Percentiles rank a stretch among this genome's conserved stretches.
Conservation (phyloP, 192 early-diverging fungal species). For the Martensiomyces pterosporus region DNA sequence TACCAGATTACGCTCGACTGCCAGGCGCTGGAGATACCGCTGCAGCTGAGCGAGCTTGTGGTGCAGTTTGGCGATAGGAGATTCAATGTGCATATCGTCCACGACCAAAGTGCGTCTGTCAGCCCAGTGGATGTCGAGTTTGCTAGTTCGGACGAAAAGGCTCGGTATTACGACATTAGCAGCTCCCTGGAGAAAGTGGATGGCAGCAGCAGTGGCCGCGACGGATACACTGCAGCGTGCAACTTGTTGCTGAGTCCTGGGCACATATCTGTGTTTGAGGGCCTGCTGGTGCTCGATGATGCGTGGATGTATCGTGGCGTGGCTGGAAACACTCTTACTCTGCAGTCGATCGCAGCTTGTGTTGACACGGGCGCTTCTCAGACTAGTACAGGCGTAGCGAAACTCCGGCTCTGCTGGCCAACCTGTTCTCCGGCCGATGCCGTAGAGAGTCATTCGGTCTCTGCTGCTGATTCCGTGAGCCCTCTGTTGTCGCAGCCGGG, state of each 20-base stretch:
- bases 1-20: slow-evolving; percentile 34
- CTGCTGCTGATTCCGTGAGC: background rate
- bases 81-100: slow-evolving; percentile 1
- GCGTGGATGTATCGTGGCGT: background rate
- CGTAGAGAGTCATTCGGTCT: background rate
- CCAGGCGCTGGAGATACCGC: slow-evolving; percentile 2
- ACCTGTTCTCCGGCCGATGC: slow-evolving; percentile 9
- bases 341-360: background rate
- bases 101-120: background rate
- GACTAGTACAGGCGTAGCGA: too few species aligned
- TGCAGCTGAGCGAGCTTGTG: slow-evolving; percentile 11
- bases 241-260: slow-evolving; percentile 11
- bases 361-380: background rate
- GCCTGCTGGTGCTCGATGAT: slow-evolving; percentile 1
- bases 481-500: background rate
- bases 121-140: background rate
- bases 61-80: slow-evolving; percentile 22
- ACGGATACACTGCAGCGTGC: too few species aligned
- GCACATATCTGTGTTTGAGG: slow-evolving; percentile 16
- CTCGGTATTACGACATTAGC: too few species aligned
- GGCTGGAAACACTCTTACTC: slow-evolving; percentile 3
- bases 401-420: slow-evolving; percentile 20
- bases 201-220: too few species aligned
- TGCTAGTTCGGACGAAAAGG: too few species aligned
- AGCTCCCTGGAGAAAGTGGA: too few species aligned